These are phyloP conservation scores for Mimosa bimucronata DNA, from an alignment of 306 rosid genomes.

Conservation along the genomic window DNA sequence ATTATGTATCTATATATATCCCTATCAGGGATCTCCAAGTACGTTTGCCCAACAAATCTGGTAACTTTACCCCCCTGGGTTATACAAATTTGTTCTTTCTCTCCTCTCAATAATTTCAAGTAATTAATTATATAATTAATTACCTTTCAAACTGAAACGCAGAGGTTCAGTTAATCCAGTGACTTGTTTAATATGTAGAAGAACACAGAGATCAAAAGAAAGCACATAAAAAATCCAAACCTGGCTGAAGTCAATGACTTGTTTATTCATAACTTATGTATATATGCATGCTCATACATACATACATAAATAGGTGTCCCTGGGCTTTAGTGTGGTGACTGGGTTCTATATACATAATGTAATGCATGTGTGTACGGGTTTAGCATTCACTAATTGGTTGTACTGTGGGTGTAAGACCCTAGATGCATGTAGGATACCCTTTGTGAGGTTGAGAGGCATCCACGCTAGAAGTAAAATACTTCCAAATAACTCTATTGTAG, in stretches of 20 bases:
- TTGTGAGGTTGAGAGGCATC: constrained; percentile 18
- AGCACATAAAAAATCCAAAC: not conserved
- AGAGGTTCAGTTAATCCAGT: not conserved
- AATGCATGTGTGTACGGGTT: not conserved
- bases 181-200: not conserved
- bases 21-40: not conserved
- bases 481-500: not conserved
- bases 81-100: not conserved
- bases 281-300: not conserved
- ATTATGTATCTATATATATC: not conserved
- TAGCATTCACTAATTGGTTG: not conserved
- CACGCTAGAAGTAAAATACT: not conserved
- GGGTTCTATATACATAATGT: not conserved
- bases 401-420: not conserved
- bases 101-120: not conserved
- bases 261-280: not conserved
- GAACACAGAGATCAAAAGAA: not conserved
- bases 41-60: not conserved
- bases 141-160: not conserved
- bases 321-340: not conserved
- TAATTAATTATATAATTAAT: not conserved
- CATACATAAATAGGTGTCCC: not conserved
- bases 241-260: constrained; percentile 1
- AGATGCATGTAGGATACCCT: not conserved
- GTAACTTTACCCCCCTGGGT: not conserved